Conservation (phyloP, 139 green algal species). For the Nannochloris sp. region DNA sequence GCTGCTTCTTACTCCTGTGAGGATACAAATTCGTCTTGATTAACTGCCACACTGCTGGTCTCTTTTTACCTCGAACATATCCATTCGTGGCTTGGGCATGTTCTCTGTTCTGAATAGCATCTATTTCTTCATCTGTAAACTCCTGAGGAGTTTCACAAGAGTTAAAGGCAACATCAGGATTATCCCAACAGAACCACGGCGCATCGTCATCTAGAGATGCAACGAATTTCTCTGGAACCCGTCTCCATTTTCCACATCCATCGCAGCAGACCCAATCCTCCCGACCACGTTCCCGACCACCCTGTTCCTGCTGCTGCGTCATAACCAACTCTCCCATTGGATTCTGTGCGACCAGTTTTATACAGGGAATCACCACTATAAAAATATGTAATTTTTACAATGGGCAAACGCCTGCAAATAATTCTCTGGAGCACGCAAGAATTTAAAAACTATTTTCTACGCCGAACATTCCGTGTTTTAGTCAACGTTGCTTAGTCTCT, state of each 20-base stretch:
- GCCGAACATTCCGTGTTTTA: too few species aligned
- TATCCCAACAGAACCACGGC: slow-evolving; percentile 67
- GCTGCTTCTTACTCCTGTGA: slow-evolving; percentile 58
- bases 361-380: too few species aligned
- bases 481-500: too few species aligned
- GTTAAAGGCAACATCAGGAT: slow-evolving; percentile 53
- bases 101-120: slow-evolving; percentile 23
- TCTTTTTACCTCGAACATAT: neutral
- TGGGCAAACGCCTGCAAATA: too few species aligned
- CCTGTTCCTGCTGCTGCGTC: too few species aligned
- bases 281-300: too few species aligned
- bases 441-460: too few species aligned
- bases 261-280: slow-evolving; percentile 77
- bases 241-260: slow-evolving; percentile 71
- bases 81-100: neutral
- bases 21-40: slow-evolving; percentile 70
- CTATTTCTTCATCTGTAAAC: slow-evolving; percentile 76
- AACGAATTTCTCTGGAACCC: slow-evolving; percentile 38
- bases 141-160: slow-evolving; percentile 72
- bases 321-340: too few species aligned
- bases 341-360: too few species aligned
- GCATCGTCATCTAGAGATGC: slow-evolving; percentile 45
- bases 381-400: too few species aligned
- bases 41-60: slow-evolving; percentile 74
- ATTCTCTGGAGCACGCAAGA: too few species aligned